Evolutionary conservation across 2,329 filamentous ascomycete genomes (phyloP).

Genomic region (Botrytis fragariae): DNA sequence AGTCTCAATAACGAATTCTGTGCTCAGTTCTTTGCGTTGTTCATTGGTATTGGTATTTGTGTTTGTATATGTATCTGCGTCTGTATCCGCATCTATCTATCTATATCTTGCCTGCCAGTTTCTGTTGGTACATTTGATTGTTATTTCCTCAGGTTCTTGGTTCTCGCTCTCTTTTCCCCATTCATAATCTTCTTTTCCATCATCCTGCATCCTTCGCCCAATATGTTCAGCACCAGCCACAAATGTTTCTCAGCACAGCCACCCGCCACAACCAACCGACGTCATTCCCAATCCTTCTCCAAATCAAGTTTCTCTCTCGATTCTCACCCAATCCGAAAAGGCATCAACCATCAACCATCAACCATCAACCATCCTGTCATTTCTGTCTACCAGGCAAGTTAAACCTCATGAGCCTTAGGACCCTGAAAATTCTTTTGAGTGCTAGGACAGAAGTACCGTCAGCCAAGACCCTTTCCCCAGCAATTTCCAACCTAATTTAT

Average conservation of each 20-base stretch:
- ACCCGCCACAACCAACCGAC: neutral
- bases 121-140: neutral
- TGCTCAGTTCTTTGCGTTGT: neutral
- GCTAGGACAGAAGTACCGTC: neutral
- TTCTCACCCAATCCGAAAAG: neutral
- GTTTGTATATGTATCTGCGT: too few species aligned
- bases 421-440: neutral
- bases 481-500: neutral
- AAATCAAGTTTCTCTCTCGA: slow-evolving; percentile 15
- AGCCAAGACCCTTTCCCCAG: slow-evolving; percentile 11
- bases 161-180: too few species aligned
- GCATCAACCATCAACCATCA: neutral
- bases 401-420: slow-evolving; percentile 1
- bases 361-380: neutral
- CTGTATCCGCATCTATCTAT: neutral
- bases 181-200: neutral
- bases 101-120: neutral
- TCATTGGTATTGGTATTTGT: too few species aligned
- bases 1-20: neutral
- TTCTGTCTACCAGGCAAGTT: neutral
- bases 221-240: neutral
- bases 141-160: neutral
- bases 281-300: neutral
- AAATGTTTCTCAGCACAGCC: neutral
- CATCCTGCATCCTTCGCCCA: neutral